Conservation (phyloP, 305 asterid genomes). For the Fraxinus sp. region DNA sequence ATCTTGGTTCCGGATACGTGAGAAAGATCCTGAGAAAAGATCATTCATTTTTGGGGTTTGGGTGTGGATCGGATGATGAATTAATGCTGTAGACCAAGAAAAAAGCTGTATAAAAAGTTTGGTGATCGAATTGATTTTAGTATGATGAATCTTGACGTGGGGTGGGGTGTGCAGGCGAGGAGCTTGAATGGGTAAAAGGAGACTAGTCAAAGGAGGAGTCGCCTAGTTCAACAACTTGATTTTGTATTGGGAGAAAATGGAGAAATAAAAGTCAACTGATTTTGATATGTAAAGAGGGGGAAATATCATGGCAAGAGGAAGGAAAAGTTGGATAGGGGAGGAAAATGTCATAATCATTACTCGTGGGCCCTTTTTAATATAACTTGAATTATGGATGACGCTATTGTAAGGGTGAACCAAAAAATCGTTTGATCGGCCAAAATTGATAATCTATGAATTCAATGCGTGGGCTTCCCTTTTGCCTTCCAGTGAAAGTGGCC, state of each 20-base stretch:
- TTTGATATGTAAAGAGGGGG: not conserved
- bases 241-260: not conserved
- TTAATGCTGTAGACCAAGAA: not conserved
- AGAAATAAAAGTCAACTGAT: conserved; percentile 21
- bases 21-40: conserved; percentile 47
- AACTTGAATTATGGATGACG: not conserved
- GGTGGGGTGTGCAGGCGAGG: not conserved
- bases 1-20: conserved; percentile 37
- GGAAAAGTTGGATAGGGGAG: not conserved
- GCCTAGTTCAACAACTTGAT: conserved; percentile 23
- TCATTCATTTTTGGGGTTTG: conserved; percentile 34
- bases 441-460: not conserved
- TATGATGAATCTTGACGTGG: not conserved
- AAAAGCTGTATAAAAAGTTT: not conserved
- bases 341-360: not conserved
- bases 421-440: not conserved
- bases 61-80: not conserved
- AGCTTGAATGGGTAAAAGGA: conserved; percentile 19
- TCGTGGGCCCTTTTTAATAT: not conserved
- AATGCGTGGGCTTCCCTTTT: not conserved
- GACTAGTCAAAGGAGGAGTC: conserved; percentile 23
- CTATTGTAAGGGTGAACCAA: not conserved
- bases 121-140: not conserved
- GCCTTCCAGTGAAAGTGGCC: not conserved
- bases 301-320: not conserved